Percentiles rank a stretch among this genome's conserved stretches.
Conservation (phyloP, 2,329 filamentous ascomycete genomes). For the Neopestalotiopsis sp. region DNA sequence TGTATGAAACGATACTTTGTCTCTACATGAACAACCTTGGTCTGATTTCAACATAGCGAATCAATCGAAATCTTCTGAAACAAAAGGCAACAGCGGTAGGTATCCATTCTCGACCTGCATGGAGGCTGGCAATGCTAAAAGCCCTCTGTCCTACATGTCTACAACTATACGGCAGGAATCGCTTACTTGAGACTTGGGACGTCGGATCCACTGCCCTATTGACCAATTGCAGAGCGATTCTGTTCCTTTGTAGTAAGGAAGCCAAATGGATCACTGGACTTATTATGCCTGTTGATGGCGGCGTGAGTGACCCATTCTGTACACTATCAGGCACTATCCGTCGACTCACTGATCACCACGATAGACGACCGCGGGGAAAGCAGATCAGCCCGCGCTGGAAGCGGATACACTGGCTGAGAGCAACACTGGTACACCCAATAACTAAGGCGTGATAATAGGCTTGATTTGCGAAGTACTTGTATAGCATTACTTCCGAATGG, state of each 20-base stretch:
- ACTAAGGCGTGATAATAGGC: too few relatives aligned
- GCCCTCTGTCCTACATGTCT: not conserved
- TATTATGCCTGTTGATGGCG: slow-evolving; percentile 34
- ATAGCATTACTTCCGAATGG: too few relatives aligned
- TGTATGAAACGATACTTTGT: not conserved
- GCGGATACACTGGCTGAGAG: slow-evolving; percentile 14
- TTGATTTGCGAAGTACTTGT: too few relatives aligned
- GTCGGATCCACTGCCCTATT: slow-evolving; percentile 22
- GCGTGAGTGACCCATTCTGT: slow-evolving; percentile 21
- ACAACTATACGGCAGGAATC: not conserved
- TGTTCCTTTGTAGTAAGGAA: slow-evolving; percentile 33
- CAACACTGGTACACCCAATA: slow-evolving; percentile 8
- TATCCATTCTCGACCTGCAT: too few relatives aligned
- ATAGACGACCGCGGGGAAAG: slow-evolving; percentile 14
- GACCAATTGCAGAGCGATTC: slow-evolving; percentile 23
- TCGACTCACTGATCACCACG: not conserved
- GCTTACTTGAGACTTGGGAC: slow-evolving; percentile 22
- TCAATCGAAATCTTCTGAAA: slow-evolving; percentile 32
- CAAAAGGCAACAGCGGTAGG: slow-evolving; percentile 25
- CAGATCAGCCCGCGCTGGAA: slow-evolving; percentile 3
- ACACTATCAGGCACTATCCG: not conserved
- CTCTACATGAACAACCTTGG: too few relatives aligned
- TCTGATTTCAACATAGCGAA: slow-evolving; percentile 18
- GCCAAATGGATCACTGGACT: slow-evolving; percentile 34
- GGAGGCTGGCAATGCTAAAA: too few relatives aligned